Evolutionary conservation across 164 flowering plant genomes (phyloP).

Genomic region (Cinnamomum chago): DNA sequence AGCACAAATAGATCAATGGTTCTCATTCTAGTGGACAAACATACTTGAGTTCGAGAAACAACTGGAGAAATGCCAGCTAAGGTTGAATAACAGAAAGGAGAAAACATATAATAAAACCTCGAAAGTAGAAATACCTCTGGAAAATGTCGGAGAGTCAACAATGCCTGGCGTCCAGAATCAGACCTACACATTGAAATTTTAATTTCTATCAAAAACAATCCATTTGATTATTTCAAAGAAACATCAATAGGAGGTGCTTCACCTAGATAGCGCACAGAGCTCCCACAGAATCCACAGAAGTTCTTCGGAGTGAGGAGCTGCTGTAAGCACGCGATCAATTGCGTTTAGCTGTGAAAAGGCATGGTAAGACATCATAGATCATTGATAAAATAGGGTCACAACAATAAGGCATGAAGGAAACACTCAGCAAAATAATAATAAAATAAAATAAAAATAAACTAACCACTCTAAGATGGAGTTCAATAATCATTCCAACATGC

Average conservation of each 20-base stretch:
- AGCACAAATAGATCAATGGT: background rate
- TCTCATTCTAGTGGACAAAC: background rate
- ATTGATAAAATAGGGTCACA: background rate
- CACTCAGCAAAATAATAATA: background rate
- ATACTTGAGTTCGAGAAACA: background rate
- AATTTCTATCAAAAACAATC: conserved; percentile 1
- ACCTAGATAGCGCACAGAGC: conserved; percentile 89
- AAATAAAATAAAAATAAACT: conserved; percentile 22
- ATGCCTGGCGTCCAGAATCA: conserved; percentile 90
- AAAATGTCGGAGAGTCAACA: conserved; percentile 70
- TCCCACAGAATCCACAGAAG: conserved; percentile 90
- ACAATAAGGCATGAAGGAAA: background rate
- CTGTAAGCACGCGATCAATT: conserved; percentile 62
- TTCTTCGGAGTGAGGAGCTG: conserved; percentile 69
- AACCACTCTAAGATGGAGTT: conserved; percentile 83
- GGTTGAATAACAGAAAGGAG: background rate
- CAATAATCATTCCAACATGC: conserved; percentile 64
- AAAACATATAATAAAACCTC: background rate
- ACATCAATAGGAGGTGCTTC: conserved; percentile 2
- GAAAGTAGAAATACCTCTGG: conserved; percentile 60
- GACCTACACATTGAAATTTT: conserved; percentile 51
- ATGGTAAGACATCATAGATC: background rate
- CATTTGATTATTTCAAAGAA: background rate
- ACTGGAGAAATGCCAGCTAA: too few relatives aligned
- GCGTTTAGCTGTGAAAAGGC: conserved; percentile 57